Conservation (phyloP, 2,329 filamentous ascomycete genomes). For the Curvularia spicifera region DNA sequence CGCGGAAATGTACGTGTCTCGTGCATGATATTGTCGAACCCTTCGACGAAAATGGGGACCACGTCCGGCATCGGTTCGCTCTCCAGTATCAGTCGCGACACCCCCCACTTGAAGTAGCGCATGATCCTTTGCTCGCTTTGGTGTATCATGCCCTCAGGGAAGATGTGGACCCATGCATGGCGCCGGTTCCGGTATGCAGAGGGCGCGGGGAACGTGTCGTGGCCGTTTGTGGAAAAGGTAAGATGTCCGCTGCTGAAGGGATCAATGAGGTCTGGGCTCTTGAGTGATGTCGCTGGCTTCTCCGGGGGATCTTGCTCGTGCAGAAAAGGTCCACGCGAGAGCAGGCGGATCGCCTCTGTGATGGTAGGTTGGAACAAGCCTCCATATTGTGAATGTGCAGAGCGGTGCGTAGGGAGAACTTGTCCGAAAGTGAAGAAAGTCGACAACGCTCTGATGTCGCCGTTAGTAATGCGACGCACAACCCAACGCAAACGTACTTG, state of each 20-base stretch:
- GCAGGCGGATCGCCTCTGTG: slow-evolving; percentile 80
- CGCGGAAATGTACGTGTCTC: slow-evolving; percentile 80
- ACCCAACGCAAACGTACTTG: slow-evolving; percentile 61
- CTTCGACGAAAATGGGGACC: slow-evolving; percentile 93
- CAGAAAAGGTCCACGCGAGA: slow-evolving; percentile 67
- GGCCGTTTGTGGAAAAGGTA: slow-evolving; percentile 70
- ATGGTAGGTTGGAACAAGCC: slow-evolving; percentile 91
- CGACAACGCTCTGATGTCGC: slow-evolving; percentile 63
- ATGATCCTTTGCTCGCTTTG: slow-evolving; percentile 79
- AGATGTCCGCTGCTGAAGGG: slow-evolving; percentile 61
- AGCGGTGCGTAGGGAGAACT: slow-evolving; percentile 85
- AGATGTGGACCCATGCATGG: slow-evolving; percentile 90
- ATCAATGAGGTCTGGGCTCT: slow-evolving; percentile 53
- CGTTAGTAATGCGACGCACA: slow-evolving; percentile 21
- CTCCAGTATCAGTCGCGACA: slow-evolving; percentile 90
- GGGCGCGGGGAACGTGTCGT: slow-evolving; percentile 72
- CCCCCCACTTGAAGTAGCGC: slow-evolving; percentile 98
- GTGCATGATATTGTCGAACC: slow-evolving; percentile 85
- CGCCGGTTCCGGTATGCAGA: slow-evolving; percentile 72
- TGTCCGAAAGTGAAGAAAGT: slow-evolving; percentile 90
- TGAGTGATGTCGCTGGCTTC: slow-evolving; percentile 32
- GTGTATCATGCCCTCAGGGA: slow-evolving; percentile 93
- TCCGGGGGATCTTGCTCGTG: slow-evolving; percentile 33
- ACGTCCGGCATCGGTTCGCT: slow-evolving; percentile 85
- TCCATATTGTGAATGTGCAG: slow-evolving; percentile 76